phyloP scores from a whole-genome alignment of 2,329 filamentous ascomycete genomes.

The Xylaria polymorpha region DNA sequence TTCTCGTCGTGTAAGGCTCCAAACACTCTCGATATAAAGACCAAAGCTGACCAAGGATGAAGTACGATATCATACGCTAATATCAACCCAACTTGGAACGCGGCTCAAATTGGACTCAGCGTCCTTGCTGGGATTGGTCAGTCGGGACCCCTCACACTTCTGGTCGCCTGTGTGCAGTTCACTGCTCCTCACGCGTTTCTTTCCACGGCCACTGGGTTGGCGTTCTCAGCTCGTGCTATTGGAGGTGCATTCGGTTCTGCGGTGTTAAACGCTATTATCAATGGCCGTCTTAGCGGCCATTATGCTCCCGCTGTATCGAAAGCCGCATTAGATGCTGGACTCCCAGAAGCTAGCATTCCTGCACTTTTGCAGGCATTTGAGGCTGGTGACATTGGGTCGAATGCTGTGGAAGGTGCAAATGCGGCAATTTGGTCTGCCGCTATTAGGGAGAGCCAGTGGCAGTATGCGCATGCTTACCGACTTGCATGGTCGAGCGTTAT shows the following conservation, averaged over 20 bases:
- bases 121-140: slow-evolving; percentile 62
- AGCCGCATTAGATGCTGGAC: slow-evolving; percentile 57
- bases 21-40: too few relatives aligned
- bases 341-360: slow-evolving; percentile 53
- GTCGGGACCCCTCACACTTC: slow-evolving; percentile 60
- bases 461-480: slow-evolving; percentile 61
- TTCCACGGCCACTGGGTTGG: slow-evolving; percentile 64
- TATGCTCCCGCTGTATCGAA: slow-evolving; percentile 55
- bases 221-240: slow-evolving; percentile 64
- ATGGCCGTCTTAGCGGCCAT: slow-evolving; percentile 56
- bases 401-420: slow-evolving; percentile 51
- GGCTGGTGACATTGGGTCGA: slow-evolving; percentile 49
- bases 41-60: slow-evolving; percentile 18
- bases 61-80: slow-evolving; percentile 59
- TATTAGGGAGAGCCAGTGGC: slow-evolving; percentile 54
- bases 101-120: slow-evolving; percentile 60
- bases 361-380: slow-evolving; percentile 55
- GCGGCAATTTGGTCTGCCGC: slow-evolving; percentile 53
- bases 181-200: slow-evolving; percentile 64
- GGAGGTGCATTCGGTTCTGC: slow-evolving; percentile 65
- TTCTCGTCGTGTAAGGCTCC: slow-evolving; percentile 58
- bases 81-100: slow-evolving; percentile 58
- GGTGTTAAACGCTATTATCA: slow-evolving; percentile 63
- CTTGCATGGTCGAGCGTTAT: slow-evolving; percentile 63
- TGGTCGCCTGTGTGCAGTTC: slow-evolving; percentile 64